Conservation (phyloP, 108 stramenopile species). For the Nitzschia sp. region DNA sequence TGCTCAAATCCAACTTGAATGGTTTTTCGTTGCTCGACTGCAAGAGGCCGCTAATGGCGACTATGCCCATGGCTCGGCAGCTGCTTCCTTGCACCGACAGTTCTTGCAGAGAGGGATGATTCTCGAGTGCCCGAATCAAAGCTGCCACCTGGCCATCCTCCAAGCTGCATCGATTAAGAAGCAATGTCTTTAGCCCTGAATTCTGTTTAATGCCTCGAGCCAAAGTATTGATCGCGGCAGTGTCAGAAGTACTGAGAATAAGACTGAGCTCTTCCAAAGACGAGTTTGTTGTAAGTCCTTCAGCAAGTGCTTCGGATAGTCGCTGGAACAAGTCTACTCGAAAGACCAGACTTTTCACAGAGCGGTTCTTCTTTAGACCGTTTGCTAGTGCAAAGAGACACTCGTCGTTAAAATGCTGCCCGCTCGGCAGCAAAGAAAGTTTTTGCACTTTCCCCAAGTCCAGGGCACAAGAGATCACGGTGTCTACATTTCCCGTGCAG, state of each 20-base stretch:
- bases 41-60: slow-evolving; percentile 1
- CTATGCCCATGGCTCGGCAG: neutral
- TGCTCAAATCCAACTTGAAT: slow-evolving; percentile 19
- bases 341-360: slow-evolving; percentile 3
- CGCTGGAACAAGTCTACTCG: slow-evolving; percentile 13
- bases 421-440: slow-evolving; percentile 3
- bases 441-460: slow-evolving; percentile 3
- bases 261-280: slow-evolving; percentile 14
- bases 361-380: neutral
- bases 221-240: neutral
- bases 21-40: slow-evolving; percentile 10
- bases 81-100: slow-evolving; percentile 10
- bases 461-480: neutral
- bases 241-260: neutral
- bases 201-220: slow-evolving; percentile 6
- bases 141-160: neutral
- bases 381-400: neutral
- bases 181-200: slow-evolving; percentile 8
- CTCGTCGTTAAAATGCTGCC: neutral
- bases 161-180: slow-evolving; percentile 7
- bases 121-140: slow-evolving; percentile 7
- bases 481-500: slow-evolving; percentile 9
- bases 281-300: neutral
- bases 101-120: slow-evolving; percentile 17
- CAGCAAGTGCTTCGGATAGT: slow-evolving; percentile 2